These are phyloP conservation scores for Phytophthora sp. DNA, from an alignment of 352 stramenopile species.

Conservation along the genomic window DNA sequence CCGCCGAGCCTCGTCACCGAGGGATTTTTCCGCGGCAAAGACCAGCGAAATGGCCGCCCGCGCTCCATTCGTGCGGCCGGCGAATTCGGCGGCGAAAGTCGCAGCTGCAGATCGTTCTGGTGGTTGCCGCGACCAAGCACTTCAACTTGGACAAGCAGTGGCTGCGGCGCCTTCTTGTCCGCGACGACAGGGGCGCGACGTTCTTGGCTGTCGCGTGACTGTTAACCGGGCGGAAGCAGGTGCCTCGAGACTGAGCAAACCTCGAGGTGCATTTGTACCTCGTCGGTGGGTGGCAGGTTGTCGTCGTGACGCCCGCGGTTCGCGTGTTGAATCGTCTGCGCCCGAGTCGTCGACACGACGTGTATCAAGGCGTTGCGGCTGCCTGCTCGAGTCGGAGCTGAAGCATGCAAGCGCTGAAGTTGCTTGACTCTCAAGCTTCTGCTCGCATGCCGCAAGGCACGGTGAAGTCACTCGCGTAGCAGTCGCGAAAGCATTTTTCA, in stretches of 20 bases:
- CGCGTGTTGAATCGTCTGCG: no score
- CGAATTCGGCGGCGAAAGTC: not conserved
- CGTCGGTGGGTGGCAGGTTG: no score
- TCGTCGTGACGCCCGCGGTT: not conserved
- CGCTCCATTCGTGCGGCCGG: not conserved
- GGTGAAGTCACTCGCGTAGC: no score
- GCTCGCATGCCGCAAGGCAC: no score
- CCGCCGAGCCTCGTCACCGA: constrained; percentile 14
- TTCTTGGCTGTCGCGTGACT: not conserved
- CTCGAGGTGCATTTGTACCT: no score
- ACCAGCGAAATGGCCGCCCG: not conserved
- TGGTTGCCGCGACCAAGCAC: constrained; percentile 3
- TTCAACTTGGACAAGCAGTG: constrained; percentile 19
- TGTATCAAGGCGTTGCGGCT: no score
- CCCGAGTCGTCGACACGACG: no score
- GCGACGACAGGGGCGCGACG: not conserved
- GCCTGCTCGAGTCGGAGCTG: no score
- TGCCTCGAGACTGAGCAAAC: not conserved
- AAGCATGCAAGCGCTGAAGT: no score
- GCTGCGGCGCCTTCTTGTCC: not conserved
- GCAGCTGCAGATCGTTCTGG: constrained; percentile 14
- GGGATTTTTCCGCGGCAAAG: constrained; percentile 8
- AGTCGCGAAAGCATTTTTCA: no score
- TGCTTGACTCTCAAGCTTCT: no score
- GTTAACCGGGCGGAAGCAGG: constrained; percentile 1